Percentiles rank a stretch among this genome's conserved stretches.
Conservation (phyloP, 257 asterid genomes). For the Sherardia arvensis region DNA sequence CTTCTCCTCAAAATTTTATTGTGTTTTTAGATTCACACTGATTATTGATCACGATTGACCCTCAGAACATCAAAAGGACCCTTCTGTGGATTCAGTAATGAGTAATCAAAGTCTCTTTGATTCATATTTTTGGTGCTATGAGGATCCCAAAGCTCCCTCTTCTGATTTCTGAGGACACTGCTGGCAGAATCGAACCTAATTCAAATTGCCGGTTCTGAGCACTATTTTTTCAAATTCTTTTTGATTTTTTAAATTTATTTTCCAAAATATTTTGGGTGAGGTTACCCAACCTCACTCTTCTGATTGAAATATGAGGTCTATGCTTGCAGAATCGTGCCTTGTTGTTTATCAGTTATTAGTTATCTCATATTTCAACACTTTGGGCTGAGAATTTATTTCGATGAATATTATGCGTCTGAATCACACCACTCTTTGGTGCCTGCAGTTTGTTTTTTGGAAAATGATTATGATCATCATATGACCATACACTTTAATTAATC, state of each 20-base stretch:
- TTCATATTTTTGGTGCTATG: too few species aligned
- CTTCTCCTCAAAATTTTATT: background rate
- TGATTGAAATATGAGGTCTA: background rate
- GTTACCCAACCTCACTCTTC: background rate
- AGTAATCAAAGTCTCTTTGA: too few species aligned
- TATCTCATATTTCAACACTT: conserved; percentile 30
- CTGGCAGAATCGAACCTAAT: conserved; percentile 95
- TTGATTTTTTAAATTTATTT: background rate
- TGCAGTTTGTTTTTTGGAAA: too few species aligned
- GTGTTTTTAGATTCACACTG: too few species aligned
- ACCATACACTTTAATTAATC: conserved; percentile 17
- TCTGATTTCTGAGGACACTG: conserved; percentile 64
- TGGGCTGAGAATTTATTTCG: conserved; percentile 29
- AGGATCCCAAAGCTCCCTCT: conserved; percentile 92
- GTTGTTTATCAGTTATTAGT: too few species aligned
- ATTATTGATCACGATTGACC: too few species aligned
- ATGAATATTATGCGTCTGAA: conserved; percentile 25
- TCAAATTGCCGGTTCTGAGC: conserved; percentile 56
- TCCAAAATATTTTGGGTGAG: background rate
- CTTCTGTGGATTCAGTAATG: too few species aligned
- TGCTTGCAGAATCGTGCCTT: background rate
- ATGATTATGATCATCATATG: conserved; percentile 11
- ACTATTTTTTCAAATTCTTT: conserved; percentile 2
- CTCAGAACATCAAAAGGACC: too few species aligned
- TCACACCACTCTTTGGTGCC: background rate